Conservation (phyloP, 1,284 basidiomycete genomes). For the Rhodofomes roseus region DNA sequence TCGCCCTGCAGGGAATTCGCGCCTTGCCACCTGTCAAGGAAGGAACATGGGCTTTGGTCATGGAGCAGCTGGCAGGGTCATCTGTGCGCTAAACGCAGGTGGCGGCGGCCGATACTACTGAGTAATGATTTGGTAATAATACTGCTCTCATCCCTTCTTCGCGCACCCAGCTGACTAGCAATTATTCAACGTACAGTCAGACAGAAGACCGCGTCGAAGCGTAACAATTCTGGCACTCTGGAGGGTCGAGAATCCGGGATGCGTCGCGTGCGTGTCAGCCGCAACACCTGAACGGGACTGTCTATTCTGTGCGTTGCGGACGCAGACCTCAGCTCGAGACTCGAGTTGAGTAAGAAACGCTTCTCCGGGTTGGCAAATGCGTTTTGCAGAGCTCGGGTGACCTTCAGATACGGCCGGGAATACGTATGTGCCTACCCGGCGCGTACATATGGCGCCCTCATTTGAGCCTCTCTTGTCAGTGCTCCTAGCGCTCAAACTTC, state of each 20-base stretch:
- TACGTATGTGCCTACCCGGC: background rate
- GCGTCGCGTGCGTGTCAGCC: background rate
- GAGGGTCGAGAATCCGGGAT: background rate
- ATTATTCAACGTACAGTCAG: background rate
- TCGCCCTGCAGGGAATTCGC: too few species aligned
- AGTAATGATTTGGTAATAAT: too few species aligned
- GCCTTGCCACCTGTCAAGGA: too few species aligned
- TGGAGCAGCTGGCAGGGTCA: background rate
- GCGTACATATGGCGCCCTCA: background rate
- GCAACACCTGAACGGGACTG: constrained; percentile 4
- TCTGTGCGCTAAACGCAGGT: background rate
- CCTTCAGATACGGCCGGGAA: constrained; percentile 2
- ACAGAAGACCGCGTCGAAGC: background rate
- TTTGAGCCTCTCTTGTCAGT: background rate
- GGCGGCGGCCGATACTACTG: background rate
- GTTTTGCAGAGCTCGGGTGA: constrained; percentile 4
- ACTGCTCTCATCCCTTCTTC: too few species aligned
- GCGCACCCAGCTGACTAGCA: background rate
- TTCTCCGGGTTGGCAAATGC: background rate
- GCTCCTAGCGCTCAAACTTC: background rate
- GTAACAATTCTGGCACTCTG: background rate
- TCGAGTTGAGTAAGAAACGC: background rate
- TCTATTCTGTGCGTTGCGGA: background rate
- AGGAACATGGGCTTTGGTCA: too few species aligned
- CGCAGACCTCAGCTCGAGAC: background rate